These are phyloP conservation scores for Phytophthora chlamydospora DNA, from an alignment of 352 stramenopile species.

Conservation along the genomic window DNA sequence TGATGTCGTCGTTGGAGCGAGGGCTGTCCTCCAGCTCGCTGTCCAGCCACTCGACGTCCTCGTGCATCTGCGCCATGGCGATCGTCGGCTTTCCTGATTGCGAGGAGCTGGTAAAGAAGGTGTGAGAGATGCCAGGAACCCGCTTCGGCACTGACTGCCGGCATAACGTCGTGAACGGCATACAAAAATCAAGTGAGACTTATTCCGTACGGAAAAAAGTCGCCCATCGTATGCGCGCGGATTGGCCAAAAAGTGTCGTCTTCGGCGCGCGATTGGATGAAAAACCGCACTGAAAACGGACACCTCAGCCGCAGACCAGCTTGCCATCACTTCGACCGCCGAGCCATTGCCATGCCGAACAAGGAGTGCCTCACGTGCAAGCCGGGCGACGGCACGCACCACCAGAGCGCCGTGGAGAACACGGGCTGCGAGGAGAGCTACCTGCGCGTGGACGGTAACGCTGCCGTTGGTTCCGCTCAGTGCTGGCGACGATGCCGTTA, in stretches of 20 bases:
- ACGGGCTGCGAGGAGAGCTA: constrained; percentile 75
- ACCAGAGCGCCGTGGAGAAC: constrained; percentile 69
- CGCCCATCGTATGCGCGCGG: constrained; percentile 1
- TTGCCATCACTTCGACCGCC: background rate
- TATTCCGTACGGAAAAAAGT: constrained; percentile 30
- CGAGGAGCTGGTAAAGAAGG: constrained; percentile 8
- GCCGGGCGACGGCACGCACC: constrained; percentile 66
- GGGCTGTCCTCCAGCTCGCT: constrained; percentile 80
- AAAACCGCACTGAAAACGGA: constrained; percentile 21
- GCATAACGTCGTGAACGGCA: constrained; percentile 16
- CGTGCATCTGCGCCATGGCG: constrained; percentile 31
- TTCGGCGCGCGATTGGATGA: constrained; percentile 26
- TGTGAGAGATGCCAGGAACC: constrained; percentile 7
- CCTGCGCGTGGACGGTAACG: constrained; percentile 63
- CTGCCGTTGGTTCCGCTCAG: constrained; percentile 5
- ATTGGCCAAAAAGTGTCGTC: constrained; percentile 20
- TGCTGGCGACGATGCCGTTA: constrained; percentile 3
- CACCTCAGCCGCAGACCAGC: constrained; percentile 4
- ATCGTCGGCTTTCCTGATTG: background rate
- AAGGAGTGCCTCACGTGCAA: constrained; percentile 80
- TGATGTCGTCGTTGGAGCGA: constrained; percentile 64
- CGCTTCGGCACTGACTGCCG: constrained; percentile 1
- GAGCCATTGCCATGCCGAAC: constrained; percentile 46
- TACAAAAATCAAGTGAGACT: constrained; percentile 28
- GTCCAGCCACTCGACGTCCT: constrained; percentile 66